Base-by-base conservation (phyloP, 768 basidiomycete species). In the Pleurotus djamor region DNA sequence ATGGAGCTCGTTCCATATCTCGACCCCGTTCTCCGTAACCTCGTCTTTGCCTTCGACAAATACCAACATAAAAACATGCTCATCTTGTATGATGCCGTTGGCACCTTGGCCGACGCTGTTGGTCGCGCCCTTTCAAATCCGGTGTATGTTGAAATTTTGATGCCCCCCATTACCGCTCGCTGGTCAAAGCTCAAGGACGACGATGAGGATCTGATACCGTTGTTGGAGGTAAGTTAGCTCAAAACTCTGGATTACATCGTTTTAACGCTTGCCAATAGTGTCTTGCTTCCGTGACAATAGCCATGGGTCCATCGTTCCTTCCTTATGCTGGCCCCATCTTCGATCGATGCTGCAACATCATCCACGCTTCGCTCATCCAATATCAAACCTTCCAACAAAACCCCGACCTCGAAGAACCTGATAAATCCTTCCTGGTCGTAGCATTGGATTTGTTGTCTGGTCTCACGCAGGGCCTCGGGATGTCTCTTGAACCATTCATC, bases 11-110 rank as follows among this genome's bases (percentile, higher is more conserved):
- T 87, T 9, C 97, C 97, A 1, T 98, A 91, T 76, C 87, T 98
- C 13, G 95, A 96, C 66, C 96, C 96, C 3, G 92, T 99, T 56
- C 79, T 99, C 59, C 88, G 91, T 57, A 98, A 98, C 72, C 81
- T 99, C 56, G 96, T 98, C 38, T 87, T 93, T 63, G 97, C 97
- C 1, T 99, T 98, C 73, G 86, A 92, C 59, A 98, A 97, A 75
- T 99, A 99, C 73, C 97, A 99, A 70, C 96, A 97, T 74, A 98
- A 98, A 83, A 99, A 99, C 71, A 89, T 98, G 84, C 83, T 99
- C 64, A 99, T 98, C 61, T 77, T 99, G 35, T 98, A 98, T 69
- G 97, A 99, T 67, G 97, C 97, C n/a, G 91, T 99, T 48, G 97
- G 97, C 5, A 99, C 97, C 0, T 80, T 99, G 38, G 97, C 97